Base-by-base conservation (phyloP, 257 asterid species). In the Ballota nigra region DNA sequence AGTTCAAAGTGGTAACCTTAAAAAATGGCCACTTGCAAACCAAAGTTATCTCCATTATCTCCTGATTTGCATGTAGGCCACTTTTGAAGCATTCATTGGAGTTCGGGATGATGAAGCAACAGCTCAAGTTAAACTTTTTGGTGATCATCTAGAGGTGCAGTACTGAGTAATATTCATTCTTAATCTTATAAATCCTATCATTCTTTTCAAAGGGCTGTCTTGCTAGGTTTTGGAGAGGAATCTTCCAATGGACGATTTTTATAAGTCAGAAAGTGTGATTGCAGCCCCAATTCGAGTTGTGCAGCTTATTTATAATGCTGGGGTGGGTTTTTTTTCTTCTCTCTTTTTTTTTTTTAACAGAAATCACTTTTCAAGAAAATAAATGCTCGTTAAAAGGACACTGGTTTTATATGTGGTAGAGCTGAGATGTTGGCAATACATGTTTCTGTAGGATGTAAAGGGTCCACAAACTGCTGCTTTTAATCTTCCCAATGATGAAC, bases 381-480 rank as follows among this genome's bases (percentile, higher is more conserved):
- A 67, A 61, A 1, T 28, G n/a, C 15, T 51, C n/a, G 0, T 55
- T 59, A 59, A 45, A 68, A 62, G 26, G 24, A 51, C 31, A 49
- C 20, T 62, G 63, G 12, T 6, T 11, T 55, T 13, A 41, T 36
- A 22, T 66, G 63, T 75, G 56, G 59, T 38, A 29, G 38, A 55
- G 23, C 60, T 62, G 66, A 70, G 66, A 47, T 56, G 38, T 64
- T 57, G 34, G 67, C 40, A n/a, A 36, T 63, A 3, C 68, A 43
- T 43, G 1, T 20, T 66, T 70, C 36, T 83, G 76, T 87, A 91
- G 99, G 98, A 94, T 34, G 97, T 94, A 66, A 89, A 91, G 82
- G 99, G 98, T 68, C 99, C 99, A 73, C 99, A 94, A 80, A 91
- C 99, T 74, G 96, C 86, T 68, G 99, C 99, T 33, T 94, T 89